Base-by-base conservation (phyloP, 257 asterid genomes). In the Paraleonurus japonicus region DNA sequence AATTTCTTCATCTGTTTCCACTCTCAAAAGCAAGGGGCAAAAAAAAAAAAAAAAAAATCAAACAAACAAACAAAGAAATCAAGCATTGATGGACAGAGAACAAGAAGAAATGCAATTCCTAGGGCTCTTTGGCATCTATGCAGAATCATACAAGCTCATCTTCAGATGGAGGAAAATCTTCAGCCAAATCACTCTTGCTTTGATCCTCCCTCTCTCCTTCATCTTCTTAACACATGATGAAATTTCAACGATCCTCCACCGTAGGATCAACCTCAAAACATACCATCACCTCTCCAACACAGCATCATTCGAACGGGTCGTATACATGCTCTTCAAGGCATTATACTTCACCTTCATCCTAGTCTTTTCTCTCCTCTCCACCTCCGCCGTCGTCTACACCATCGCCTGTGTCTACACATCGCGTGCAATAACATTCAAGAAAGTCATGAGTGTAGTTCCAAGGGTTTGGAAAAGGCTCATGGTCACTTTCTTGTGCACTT, bases 41-140 rank as follows among this genome's bases (percentile, higher is more conserved):
- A 41, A 41, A 33, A 33, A 33, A n/a, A 30, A 1, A 1, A 0
- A 32, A 32, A 59, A 13, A 59, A 17, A 27, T 26, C 7, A 15
- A 26, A 27, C 30, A 55, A 55, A 3, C 13, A 55, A 55, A 3
- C n/a, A n/a, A n/a, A n/a, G n/a, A 55, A 19, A 61, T 17, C 27
- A 61, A 61, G 11, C 50, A 16, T 3, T 37, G 22, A 81, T 85
- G 90, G 90, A 87, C 13, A 80, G 54, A 79, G 88, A 81, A 9
- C 93, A 77, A 65, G 88, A 87, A 76, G 87, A 87, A 55, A 81
- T 83, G 81, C 87, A 83, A 72, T 81, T 78, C 33, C 67, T 87
- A n/a, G 87, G 87, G 33, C 81, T 85, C 39, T 76, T 83, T 17
- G 86, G 81, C 7, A 81, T 87, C 64, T 81, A 81, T 45, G 0